Conservation (phyloP, 345 rosid species). For the Barbarea vulgaris region DNA sequence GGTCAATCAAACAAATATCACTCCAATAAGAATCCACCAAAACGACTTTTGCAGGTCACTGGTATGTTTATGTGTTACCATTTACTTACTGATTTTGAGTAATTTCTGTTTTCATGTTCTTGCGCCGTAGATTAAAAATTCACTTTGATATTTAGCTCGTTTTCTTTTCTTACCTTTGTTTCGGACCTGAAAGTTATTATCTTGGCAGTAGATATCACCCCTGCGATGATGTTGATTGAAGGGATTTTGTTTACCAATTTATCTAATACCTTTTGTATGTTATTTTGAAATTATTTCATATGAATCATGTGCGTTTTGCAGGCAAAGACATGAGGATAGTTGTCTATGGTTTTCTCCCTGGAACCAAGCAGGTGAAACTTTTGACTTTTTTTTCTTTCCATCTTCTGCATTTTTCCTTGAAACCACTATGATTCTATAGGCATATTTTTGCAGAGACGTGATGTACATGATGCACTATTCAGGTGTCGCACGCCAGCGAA, state of each 20-base stretch:
- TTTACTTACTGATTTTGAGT: slow-evolving; percentile 16
- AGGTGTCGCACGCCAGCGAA: slow-evolving; percentile 66
- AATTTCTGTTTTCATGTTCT: not conserved
- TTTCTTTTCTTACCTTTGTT: not conserved
- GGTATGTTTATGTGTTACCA: slow-evolving; percentile 51
- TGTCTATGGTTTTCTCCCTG: slow-evolving; percentile 91
- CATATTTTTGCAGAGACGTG: slow-evolving; percentile 66
- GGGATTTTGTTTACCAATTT: slow-evolving; percentile 14
- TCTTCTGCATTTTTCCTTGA: slow-evolving; percentile 11
- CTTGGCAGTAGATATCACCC: slow-evolving; percentile 11
- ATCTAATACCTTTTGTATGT: slow-evolving; percentile 1
- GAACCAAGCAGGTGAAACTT: slow-evolving; percentile 73
- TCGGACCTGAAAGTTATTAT: slow-evolving; percentile 7
- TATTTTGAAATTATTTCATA: slow-evolving; percentile 11
- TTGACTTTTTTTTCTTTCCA: not conserved
- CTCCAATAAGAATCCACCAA: slow-evolving; percentile 63
- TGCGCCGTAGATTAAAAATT: not conserved
- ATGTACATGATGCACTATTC: slow-evolving; percentile 60
- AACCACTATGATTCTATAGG: slow-evolving; percentile 1
- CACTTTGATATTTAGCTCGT: not conserved
- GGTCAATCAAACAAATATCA: slow-evolving; percentile 63
- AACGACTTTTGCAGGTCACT: slow-evolving; percentile 79
- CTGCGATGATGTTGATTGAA: slow-evolving; percentile 18
- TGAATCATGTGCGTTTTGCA: slow-evolving; percentile 44
- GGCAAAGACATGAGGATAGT: slow-evolving; percentile 98